A percentile compares a stretch with the other conserved stretches of the same genome.
Conservation (phyloP, 2,329 filamentous ascomycete species). For the Hansfordia pulvinata region DNA sequence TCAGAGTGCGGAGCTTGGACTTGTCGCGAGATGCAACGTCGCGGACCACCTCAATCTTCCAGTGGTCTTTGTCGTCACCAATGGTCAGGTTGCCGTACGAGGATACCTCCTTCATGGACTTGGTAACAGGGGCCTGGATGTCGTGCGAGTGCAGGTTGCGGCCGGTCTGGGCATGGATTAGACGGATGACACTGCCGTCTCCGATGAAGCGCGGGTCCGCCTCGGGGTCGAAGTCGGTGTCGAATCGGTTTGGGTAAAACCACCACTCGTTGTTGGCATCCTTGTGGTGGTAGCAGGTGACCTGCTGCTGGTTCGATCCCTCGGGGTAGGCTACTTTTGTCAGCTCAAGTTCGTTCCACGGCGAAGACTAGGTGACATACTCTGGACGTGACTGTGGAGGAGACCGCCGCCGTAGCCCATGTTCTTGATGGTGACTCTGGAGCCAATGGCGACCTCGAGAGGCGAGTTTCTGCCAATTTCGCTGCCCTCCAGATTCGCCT, state of each 20-base stretch:
- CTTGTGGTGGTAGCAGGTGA: conserved; percentile 99
- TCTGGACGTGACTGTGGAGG: conserved; percentile 92
- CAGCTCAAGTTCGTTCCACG: no score
- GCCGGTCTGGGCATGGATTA: conserved; percentile 90
- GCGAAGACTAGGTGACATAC: no score
- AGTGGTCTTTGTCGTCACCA: conserved; percentile 96
- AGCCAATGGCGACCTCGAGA: conserved; percentile 80
- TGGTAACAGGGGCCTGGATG: conserved; percentile 77
- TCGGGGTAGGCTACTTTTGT: conserved; percentile 71
- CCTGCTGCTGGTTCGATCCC: conserved; percentile 85
- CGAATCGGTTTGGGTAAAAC: conserved; percentile 82
- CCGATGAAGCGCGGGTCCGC: conserved; percentile 63
- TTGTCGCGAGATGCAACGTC: conserved; percentile 81
- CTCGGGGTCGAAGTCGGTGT: conserved; percentile 59
- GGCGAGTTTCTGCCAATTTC: conserved; percentile 92
- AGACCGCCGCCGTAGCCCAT: conserved; percentile 98
- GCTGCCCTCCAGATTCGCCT: conserved; percentile 88
- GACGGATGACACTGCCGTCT: conserved; percentile 65
- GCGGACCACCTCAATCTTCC: conserved; percentile 81
- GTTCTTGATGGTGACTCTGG: conserved; percentile 88
- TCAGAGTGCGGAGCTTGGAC: conserved; percentile 78
- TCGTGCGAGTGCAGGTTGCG: conserved; percentile 94
- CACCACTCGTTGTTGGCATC: conserved; percentile 99
- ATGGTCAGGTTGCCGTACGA: conserved; percentile 91
- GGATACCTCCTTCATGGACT: conserved; percentile 85